Evolutionary conservation across 257 asterid genomes (phyloP).

Genomic region (Nicotiana knightiana): DNA sequence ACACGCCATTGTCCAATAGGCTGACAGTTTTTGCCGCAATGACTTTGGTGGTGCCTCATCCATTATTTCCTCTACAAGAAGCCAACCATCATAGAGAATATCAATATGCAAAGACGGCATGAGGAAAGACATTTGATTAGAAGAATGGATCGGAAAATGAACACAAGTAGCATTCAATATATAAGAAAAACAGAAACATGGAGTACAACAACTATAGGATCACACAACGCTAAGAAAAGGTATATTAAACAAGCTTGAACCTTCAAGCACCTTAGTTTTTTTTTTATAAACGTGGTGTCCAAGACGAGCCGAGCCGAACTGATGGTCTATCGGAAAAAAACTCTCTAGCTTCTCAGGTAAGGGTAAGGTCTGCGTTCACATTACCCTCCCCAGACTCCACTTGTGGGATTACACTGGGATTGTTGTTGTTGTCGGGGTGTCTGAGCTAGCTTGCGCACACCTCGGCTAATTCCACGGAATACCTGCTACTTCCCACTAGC

Average conservation of each 20-base stretch:
- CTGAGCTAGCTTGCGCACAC: too few relatives aligned
- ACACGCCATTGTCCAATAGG: conserved; percentile 24
- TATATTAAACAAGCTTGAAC: not conserved
- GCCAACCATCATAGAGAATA: not conserved
- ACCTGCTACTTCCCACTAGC: too few relatives aligned
- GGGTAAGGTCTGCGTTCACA: too few relatives aligned
- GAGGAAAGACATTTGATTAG: not conserved
- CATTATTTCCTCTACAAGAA: conserved; percentile 32
- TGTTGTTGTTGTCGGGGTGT: too few relatives aligned
- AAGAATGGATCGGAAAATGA: not conserved
- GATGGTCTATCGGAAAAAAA: too few relatives aligned
- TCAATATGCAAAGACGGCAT: not conserved
- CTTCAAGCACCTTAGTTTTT: not conserved
- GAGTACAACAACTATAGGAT: not conserved
- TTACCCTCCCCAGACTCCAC: too few relatives aligned
- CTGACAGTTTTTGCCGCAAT: conserved; percentile 22
- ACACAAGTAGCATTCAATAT: not conserved
- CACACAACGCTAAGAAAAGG: not conserved
- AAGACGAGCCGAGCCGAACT: too few relatives aligned
- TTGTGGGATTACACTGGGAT: too few relatives aligned
- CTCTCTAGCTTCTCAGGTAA: too few relatives aligned
- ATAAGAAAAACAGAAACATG: not conserved
- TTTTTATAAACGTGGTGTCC: too few relatives aligned
- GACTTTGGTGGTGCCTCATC: conserved; percentile 37
- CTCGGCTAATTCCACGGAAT: too few relatives aligned